phyloP scores from a whole-genome alignment of 2,329 filamentous ascomycete species.

The Penicillium capsulatum region DNA sequence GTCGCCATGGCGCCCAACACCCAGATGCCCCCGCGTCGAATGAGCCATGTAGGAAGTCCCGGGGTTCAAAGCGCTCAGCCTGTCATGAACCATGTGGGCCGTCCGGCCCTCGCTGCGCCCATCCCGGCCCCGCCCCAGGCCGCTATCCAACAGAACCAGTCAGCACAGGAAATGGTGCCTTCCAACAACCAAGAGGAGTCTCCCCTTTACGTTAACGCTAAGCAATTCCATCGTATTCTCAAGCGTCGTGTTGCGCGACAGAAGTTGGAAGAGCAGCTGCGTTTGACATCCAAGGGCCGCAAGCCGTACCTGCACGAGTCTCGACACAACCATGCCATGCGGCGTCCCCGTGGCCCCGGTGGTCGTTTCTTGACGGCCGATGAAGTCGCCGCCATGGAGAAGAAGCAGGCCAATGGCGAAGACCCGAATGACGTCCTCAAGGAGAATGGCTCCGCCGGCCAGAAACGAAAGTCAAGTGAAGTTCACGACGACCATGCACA shows the following conservation, averaged over 20 bases:
- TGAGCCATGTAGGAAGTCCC: slow-evolving; percentile 73
- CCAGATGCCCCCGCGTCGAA: slow-evolving; percentile 60
- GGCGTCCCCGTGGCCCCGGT: slow-evolving; percentile 84
- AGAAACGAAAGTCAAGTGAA: slow-evolving; percentile 51
- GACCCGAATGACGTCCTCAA: slow-evolving; percentile 32
- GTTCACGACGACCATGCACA: slow-evolving; percentile 42
- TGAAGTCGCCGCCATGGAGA: slow-evolving; percentile 86
- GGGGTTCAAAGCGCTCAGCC: slow-evolving; percentile 68
- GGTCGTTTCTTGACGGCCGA: slow-evolving; percentile 95
- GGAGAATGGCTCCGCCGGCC: slow-evolving; percentile 36
- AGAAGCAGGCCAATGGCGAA: slow-evolving; percentile 47
- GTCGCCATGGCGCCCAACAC: slow-evolving; percentile 53
- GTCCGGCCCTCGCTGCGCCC: slow-evolving; percentile 50
- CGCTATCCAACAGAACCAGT: slow-evolving; percentile 61
- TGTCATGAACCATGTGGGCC: slow-evolving; percentile 66
- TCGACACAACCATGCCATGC: slow-evolving; percentile 96
- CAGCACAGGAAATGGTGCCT: slow-evolving; percentile 75
- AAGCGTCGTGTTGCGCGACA: slow-evolving; percentile 91
- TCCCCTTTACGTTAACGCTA: slow-evolving; percentile 95
- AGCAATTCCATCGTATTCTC: slow-evolving; percentile 95
- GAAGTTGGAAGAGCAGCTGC: slow-evolving; percentile 84
- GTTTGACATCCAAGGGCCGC: slow-evolving; percentile 87
- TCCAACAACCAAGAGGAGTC: slow-evolving; percentile 71
- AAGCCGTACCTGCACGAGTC: slow-evolving; percentile 98
- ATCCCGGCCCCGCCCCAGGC: slow-evolving; percentile 53